These are phyloP conservation scores for Ogataea paraovalis DNA, from an alignment of 805 yeast genomes.

Conservation along the genomic window DNA sequence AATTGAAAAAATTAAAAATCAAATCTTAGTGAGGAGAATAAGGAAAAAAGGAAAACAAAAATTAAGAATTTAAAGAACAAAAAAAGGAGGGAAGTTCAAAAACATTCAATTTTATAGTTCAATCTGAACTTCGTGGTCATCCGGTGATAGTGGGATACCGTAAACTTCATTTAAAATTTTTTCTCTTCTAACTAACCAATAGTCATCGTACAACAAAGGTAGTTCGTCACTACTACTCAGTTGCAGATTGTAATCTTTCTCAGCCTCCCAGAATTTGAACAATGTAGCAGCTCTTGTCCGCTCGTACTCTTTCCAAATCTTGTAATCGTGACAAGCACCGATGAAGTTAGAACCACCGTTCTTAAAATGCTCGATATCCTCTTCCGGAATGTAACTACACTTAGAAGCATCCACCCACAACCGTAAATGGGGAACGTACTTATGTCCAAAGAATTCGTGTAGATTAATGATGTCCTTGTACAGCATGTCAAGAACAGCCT, in stretches of 20 bases:
- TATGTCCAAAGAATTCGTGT: conserved; percentile 25
- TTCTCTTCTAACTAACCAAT: conserved; percentile 21
- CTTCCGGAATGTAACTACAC: conserved; percentile 39
- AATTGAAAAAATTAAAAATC: too few species aligned
- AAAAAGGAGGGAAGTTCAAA: neutral
- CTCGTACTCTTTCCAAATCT: conserved; percentile 37
- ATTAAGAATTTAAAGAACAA: neutral
- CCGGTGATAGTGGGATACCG: conserved; percentile 13
- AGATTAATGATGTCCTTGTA: conserved; percentile 25
- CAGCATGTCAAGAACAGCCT: conserved; percentile 18
- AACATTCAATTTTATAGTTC: neutral
- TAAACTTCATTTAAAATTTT: conserved; percentile 16
- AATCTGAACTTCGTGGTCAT: neutral
- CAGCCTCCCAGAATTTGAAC: conserved; percentile 22
- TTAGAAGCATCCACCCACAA: conserved; percentile 35
- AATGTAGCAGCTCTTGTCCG: conserved; percentile 29
- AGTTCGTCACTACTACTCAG: conserved; percentile 23
- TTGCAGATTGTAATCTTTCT: conserved; percentile 11
- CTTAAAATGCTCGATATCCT: conserved; percentile 34
- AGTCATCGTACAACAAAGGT: conserved; percentile 24
- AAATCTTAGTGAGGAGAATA: too few species aligned
- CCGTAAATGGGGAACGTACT: conserved; percentile 34
- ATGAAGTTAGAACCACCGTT: conserved; percentile 33
- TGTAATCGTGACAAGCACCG: conserved; percentile 39
- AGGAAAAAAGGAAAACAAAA: too few species aligned